Conservation (phyloP, 2,329 filamentous ascomycete species). For the Beauveria sp. region DNA sequence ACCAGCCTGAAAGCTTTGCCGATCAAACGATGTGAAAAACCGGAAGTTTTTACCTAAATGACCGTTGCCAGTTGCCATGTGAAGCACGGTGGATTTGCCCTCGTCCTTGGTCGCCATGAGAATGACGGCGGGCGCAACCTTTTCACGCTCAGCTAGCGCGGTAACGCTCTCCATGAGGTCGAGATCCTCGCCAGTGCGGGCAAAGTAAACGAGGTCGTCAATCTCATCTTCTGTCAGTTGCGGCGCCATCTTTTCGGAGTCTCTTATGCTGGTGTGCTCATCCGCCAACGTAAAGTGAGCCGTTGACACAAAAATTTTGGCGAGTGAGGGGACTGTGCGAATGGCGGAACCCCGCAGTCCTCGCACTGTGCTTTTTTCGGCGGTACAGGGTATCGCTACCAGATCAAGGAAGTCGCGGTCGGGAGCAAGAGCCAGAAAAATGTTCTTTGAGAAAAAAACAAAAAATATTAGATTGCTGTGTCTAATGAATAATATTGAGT, state of each 20-base stretch:
- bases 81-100: conserved; percentile 72
- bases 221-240: conserved; percentile 69
- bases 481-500: background rate
- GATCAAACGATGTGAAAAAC: fast-evolving
- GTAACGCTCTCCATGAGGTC: conserved; percentile 57
- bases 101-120: conserved; percentile 64
- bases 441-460: background rate
- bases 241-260: conserved; percentile 33
- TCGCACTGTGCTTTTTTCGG: conserved; percentile 24
- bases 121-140: conserved; percentile 52
- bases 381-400: conserved; percentile 18
- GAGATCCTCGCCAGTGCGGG: conserved; percentile 66
- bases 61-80: conserved; percentile 91
- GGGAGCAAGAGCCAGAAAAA: background rate
- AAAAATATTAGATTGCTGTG: background rate
- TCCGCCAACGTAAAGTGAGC: background rate
- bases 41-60: conserved; percentile 54
- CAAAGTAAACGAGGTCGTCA: conserved; percentile 85
- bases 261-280: background rate
- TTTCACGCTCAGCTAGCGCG: conserved; percentile 54
- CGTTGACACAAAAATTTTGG: conserved; percentile 22
- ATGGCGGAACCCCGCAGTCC: conserved; percentile 24
- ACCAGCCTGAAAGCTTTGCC: background rate
- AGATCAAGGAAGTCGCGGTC: background rate
- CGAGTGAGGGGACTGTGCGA: conserved; percentile 33